Base-by-base conservation (phyloP, 2,329 filamentous ascomycete genomes). In the Neonectria ditissima region DNA sequence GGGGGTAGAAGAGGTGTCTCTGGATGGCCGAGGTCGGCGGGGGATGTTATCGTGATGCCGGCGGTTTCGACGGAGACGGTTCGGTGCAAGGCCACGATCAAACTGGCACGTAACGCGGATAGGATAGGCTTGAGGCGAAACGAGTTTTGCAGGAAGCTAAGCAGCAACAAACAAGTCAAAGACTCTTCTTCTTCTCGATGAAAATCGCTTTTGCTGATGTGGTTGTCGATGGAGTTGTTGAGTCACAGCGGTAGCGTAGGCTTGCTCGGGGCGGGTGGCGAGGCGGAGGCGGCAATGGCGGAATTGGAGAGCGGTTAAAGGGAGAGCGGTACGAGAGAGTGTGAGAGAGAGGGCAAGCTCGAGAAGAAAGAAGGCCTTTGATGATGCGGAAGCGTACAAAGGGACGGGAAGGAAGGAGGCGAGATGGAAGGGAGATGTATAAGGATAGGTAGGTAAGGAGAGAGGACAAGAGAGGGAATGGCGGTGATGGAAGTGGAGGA, bases 301-400 rank as follows among this genome's bases (percentile, higher is more conserved):
- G 47, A 69, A 66, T 71, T 68, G 65, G 39, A 59, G 60, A 55
- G 37, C 20, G 41, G 34, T 39, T 39, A 32, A 47, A 59, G 41
- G 32, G 52, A 55, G 55, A 62, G 65, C 63, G 60, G 62, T 59
- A 55, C 65, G 62, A 62, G 59, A 57, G 62, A 65, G 55, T 41
- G 56, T 64, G 65, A 63, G 63, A 69, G 60, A 62, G 70, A 72
- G 68, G 66, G 73, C 71, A 79, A 77, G 73, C 73, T 77, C 71
- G 72, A 78, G 73, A 75, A 76, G 74, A 74, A 75, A 75, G 75
- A 78, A 75, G 75, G 74, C 67, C 74, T 74, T 75, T 75, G 74
- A 69, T 65, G 69, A 71, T 72, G 70, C 66, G 68, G 71, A 74
- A 73, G 74, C 72, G 74, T 71, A 72, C 72, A 71, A 73, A 75